phyloP scores from a whole-genome alignment of 768 basidiomycete genomes.

The Pleurotus pulmonarius region DNA sequence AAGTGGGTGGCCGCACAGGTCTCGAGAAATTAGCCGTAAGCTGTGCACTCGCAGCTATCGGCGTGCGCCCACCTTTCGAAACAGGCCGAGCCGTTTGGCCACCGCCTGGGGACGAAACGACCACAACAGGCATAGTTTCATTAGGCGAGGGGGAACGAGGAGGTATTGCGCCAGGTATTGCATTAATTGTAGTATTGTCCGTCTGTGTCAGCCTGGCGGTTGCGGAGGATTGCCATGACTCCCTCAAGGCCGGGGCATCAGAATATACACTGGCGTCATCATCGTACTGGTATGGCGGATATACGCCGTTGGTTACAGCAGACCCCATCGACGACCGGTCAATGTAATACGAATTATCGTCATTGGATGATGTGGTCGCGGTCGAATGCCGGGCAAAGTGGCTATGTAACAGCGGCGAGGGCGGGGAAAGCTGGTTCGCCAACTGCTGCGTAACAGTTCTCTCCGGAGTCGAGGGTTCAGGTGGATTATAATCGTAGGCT shows the following conservation, averaged over 20 bases:
- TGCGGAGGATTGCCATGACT: slow-evolving; percentile 36
- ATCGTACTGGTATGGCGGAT: slow-evolving; percentile 28
- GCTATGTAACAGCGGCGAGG: slow-evolving; percentile 46
- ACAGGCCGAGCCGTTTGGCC: slow-evolving; percentile 13
- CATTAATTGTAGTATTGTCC: neutral
- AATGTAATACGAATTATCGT: slow-evolving; percentile 31
- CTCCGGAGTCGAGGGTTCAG: slow-evolving; percentile 4
- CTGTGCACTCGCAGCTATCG: slow-evolving; percentile 32
- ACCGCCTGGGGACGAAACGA: slow-evolving; percentile 44
- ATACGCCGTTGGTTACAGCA: slow-evolving; percentile 20
- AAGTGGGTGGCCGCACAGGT: slow-evolving; percentile 45
- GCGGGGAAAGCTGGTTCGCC: slow-evolving; percentile 13
- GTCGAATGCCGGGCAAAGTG: slow-evolving; percentile 39
- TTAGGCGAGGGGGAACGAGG: slow-evolving; percentile 8
- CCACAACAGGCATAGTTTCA: slow-evolving; percentile 41
- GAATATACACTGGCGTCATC: slow-evolving; percentile 43
- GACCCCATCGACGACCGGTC: slow-evolving; percentile 16
- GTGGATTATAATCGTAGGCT: slow-evolving; percentile 2
- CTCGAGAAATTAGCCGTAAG: slow-evolving; percentile 60
- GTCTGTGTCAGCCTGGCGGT: slow-evolving; percentile 9
- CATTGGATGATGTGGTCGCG: slow-evolving; percentile 35
- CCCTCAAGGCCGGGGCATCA: slow-evolving; percentile 28
- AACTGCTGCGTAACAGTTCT: slow-evolving; percentile 9
- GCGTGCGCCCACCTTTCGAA: slow-evolving; percentile 30
- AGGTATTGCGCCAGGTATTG: slow-evolving; percentile 6